phyloP scores from a whole-genome alignment of 108 stramenopile genomes.

The Nitzschia sp. region DNA sequence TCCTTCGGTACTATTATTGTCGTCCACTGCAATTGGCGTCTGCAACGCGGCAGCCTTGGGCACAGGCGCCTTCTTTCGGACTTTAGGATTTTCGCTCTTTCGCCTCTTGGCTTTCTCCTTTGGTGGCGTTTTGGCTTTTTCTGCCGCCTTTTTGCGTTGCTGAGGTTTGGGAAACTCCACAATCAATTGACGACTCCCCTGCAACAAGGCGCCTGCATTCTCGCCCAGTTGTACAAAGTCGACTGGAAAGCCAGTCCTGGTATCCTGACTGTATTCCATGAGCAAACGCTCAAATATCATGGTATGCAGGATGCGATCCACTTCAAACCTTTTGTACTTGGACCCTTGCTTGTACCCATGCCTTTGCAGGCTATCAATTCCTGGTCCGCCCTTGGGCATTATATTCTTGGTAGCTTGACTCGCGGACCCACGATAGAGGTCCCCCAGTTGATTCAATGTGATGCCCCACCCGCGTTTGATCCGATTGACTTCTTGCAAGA shows the following conservation, averaged over 20 bases:
- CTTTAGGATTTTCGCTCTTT: slow-evolving; percentile 13
- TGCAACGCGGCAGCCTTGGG: neutral
- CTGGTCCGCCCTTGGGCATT: slow-evolving; percentile 14
- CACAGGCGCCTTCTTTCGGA: neutral
- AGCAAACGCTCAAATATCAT: slow-evolving; percentile 77
- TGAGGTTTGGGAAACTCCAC: slow-evolving; percentile 67
- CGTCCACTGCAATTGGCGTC: neutral
- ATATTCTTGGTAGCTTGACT: slow-evolving; percentile 65
- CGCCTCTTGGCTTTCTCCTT: slow-evolving; percentile 14
- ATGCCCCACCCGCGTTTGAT: slow-evolving; percentile 57
- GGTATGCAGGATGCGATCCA: slow-evolving; percentile 72
- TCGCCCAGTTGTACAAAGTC: slow-evolving; percentile 75
- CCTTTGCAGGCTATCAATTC: slow-evolving; percentile 16
- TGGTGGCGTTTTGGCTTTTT: slow-evolving; percentile 6
- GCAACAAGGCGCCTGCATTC: slow-evolving; percentile 44
- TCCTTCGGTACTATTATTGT: too few species aligned
- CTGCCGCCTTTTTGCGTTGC: slow-evolving; percentile 1
- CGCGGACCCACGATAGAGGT: slow-evolving; percentile 81
- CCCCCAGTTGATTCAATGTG: slow-evolving; percentile 68
- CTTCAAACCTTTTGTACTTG: slow-evolving; percentile 64
- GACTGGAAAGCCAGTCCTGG: slow-evolving; percentile 56
- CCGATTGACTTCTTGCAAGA: slow-evolving; percentile 40
- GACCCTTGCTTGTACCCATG: slow-evolving; percentile 65
- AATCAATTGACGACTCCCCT: slow-evolving; percentile 54
- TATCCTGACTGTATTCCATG: slow-evolving; percentile 57